phyloP scores from a whole-genome alignment of 345 rosid species.

The Salix arbutifolia region DNA sequence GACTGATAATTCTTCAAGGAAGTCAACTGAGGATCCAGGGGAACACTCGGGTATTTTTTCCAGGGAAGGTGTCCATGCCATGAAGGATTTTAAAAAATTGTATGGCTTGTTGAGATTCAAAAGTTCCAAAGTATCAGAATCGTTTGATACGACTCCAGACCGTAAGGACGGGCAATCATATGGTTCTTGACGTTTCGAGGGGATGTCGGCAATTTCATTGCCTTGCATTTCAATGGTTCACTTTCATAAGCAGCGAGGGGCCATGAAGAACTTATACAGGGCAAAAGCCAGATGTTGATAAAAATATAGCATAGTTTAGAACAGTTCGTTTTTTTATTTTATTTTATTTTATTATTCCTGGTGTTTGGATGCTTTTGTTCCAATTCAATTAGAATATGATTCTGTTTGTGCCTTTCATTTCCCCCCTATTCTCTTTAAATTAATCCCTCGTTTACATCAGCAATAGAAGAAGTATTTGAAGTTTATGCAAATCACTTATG shows the following conservation, averaged over 20 bases:
- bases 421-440: too few species aligned
- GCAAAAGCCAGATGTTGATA: not conserved
- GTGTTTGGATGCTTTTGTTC: slow-evolving; percentile 10
- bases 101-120: slow-evolving; percentile 29
- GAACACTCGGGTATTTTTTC: slow-evolving; percentile 19
- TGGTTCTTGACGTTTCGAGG: not conserved
- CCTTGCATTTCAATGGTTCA: not conserved
- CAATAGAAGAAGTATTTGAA: not conserved
- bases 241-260: not conserved
- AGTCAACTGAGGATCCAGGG: slow-evolving; percentile 21
- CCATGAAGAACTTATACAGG: not conserved
- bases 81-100: slow-evolving; percentile 34
- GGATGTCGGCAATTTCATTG: not conserved
- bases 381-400: slow-evolving; percentile 6
- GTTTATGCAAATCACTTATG: not conserved
- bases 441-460: not conserved
- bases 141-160: slow-evolving; percentile 3
- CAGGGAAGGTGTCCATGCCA: slow-evolving; percentile 31
- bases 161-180: slow-evolving; percentile 27
- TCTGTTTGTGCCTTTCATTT: not conserved
- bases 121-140: slow-evolving; percentile 14
- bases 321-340: not conserved
- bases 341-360: not conserved
- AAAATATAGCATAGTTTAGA: not conserved
- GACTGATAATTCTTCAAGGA: slow-evolving; percentile 32